Base-by-base conservation (phyloP, 306 rosid genomes). In the Vigna mungo region DNA sequence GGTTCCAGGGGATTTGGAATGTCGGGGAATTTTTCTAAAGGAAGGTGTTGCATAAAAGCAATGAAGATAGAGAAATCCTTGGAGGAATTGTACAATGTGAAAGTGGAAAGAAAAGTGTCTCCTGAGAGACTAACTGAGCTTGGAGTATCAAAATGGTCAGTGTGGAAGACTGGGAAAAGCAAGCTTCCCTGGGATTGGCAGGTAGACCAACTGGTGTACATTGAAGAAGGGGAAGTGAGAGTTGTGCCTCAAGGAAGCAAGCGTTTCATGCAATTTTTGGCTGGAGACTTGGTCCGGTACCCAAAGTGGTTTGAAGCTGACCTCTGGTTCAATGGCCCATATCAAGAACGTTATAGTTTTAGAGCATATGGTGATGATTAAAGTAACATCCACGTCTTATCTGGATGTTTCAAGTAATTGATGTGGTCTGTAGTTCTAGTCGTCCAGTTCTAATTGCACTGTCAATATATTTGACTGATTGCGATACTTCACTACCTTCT, bases 151-250 rank as follows among this genome's bases (percentile, higher is more conserved):
- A 83, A 60, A 73, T 94, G 97, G 97, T 92, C 97, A 8, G 75
- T 84, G 78, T 94, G 98, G 98, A 94, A 94, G 86, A 94, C 95
- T 0, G 89, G 93, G 1, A 92, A 92, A 85, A 77, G 90, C 82
- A 81, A 34, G 77, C 41, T 94, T 59, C 97, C 98, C 0, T 90
- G 98, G 97, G 98, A 94, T 60, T 94, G 96, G 98, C 98, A 92
- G 79, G 95, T 83, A 68, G 97, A 92, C 75, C 98, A 90, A 78
- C 65, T 94, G 75, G 93, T 94, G 51, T 92, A 92, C 88, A 85
- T 92, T 43, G 97, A 94, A 87, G 96, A 92, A 87, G 96, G 98
- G 55, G 97, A 92, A 77, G 98, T 94, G 62, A 85, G 93, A 74
- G 96, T 94, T 21, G 95, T 92, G 41, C 93, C 95, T 13, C 91